Conservation (phyloP, 495 filamentous ascomycete genomes). For the Evansstolkia leycettana region DNA sequence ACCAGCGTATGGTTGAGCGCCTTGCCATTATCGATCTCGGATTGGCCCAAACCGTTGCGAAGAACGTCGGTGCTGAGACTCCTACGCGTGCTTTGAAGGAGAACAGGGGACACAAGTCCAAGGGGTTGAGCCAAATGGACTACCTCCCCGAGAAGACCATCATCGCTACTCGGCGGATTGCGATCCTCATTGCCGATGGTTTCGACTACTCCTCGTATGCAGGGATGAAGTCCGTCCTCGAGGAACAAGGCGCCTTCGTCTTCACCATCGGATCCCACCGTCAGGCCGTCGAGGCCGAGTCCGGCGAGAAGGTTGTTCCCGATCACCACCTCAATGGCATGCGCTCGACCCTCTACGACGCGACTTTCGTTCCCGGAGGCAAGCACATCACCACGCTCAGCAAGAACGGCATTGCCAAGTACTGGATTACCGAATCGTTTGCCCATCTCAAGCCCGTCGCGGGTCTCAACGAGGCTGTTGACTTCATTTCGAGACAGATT, state of each 20-base stretch:
- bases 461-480: conserved; percentile 56
- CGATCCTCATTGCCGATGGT: conserved; percentile 65
- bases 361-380: conserved; percentile 69
- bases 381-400: conserved; percentile 46
- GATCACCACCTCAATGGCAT: conserved; percentile 75
- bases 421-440: conserved; percentile 79
- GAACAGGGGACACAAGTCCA: conserved; percentile 53
- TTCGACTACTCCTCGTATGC: conserved; percentile 50
- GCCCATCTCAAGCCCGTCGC: conserved; percentile 71
- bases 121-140: conserved; percentile 50
- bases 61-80: conserved; percentile 47
- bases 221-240: conserved; percentile 45
- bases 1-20: conserved; percentile 49
- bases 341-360: conserved; percentile 80
- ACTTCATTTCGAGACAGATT: conserved; percentile 42
- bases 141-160: conserved; percentile 43
- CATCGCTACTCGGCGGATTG: conserved; percentile 56
- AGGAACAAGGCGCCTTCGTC: conserved; percentile 46
- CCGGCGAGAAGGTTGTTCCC: conserved; percentile 42
- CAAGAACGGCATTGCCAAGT: conserved; percentile 64
- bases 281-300: conserved; percentile 42
- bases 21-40: conserved; percentile 54
- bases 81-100: conserved; percentile 32
- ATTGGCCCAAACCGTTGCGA: conserved; percentile 53
- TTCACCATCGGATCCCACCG: conserved; percentile 54